phyloP scores from a whole-genome alignment of 2,329 filamentous ascomycete genomes.

The Helicocarpus griseus region DNA sequence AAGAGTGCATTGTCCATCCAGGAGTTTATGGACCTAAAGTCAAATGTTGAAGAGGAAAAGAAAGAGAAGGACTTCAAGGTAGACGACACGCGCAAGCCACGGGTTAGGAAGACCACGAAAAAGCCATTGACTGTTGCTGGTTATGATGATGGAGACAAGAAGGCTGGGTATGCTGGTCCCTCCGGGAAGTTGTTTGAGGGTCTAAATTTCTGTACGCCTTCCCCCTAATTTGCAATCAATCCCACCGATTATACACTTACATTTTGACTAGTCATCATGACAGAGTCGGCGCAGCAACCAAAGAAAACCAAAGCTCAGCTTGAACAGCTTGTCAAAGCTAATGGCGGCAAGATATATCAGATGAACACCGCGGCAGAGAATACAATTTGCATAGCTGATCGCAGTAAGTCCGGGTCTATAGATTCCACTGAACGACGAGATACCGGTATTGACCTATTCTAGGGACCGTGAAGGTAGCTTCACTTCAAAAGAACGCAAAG shows the following conservation, averaged over 20 bases:
- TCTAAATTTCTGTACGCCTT: slow-evolving; percentile 56
- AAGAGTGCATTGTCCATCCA: slow-evolving; percentile 65
- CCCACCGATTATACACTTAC: slow-evolving; percentile 8
- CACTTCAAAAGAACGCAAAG: slow-evolving; percentile 62
- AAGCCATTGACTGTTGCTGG: slow-evolving; percentile 69
- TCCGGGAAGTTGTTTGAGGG: slow-evolving; percentile 61
- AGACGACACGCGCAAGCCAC: slow-evolving; percentile 55
- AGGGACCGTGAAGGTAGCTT: slow-evolving; percentile 67
- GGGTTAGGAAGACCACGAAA: slow-evolving; percentile 47
- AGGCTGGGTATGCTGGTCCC: slow-evolving; percentile 46
- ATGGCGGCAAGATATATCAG: slow-evolving; percentile 74
- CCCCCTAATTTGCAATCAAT: background rate
- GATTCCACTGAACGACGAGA: background rate
- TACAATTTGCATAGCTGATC: slow-evolving; percentile 70
- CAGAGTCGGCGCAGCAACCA: slow-evolving; percentile 39
- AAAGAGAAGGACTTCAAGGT: slow-evolving; percentile 68
- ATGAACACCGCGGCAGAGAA: slow-evolving; percentile 51
- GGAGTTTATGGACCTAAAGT: slow-evolving; percentile 65
- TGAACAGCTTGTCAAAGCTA: slow-evolving; percentile 69
- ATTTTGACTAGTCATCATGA: slow-evolving; percentile 50
- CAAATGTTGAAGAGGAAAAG: slow-evolving; percentile 58
- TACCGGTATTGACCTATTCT: slow-evolving; percentile 26
- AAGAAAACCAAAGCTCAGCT: slow-evolving; percentile 72
- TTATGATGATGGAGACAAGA: slow-evolving; percentile 47
- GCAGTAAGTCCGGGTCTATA: slow-evolving; percentile 37